Conservation (phyloP, 345 rosid species). For the Euphorbia tirucalli region DNA sequence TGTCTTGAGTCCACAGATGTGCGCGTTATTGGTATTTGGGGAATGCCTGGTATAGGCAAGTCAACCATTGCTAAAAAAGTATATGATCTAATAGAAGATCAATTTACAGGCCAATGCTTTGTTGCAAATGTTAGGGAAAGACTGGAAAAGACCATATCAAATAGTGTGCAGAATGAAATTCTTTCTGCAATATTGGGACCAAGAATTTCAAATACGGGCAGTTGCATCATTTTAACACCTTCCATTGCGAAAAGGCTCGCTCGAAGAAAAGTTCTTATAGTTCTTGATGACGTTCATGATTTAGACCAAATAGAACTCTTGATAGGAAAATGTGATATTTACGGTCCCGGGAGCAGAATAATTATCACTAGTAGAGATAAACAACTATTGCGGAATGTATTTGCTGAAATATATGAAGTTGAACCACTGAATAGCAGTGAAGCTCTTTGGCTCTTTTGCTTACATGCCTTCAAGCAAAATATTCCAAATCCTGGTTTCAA, state of each 20-base stretch:
- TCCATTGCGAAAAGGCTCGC: not conserved
- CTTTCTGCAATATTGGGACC: not conserved
- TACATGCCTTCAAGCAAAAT: slow-evolving; percentile 2
- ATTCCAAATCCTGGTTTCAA: not conserved
- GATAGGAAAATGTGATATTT: not conserved
- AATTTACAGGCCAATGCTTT: not conserved
- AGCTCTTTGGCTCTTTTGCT: not conserved
- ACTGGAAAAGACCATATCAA: not conserved
- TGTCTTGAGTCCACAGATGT: not conserved
- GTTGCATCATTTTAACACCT: not conserved
- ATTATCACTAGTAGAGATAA: not conserved
- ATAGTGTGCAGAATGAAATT: not conserved
- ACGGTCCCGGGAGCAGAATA: not conserved
- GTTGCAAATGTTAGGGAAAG: not conserved
- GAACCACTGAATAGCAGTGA: not conserved
- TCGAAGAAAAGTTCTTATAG: not conserved
- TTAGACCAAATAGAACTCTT: not conserved
- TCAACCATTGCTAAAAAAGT: not conserved
- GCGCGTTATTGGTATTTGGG: slow-evolving; percentile 3
- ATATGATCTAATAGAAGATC: not conserved
- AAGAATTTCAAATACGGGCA: not conserved
- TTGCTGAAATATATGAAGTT: not conserved
- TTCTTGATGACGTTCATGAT: not conserved
- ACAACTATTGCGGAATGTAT: not conserved
- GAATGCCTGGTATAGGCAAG: not conserved